These are phyloP conservation scores for Phytopythium vexans DNA, from an alignment of 352 stramenopile genomes.

Conservation along the genomic window DNA sequence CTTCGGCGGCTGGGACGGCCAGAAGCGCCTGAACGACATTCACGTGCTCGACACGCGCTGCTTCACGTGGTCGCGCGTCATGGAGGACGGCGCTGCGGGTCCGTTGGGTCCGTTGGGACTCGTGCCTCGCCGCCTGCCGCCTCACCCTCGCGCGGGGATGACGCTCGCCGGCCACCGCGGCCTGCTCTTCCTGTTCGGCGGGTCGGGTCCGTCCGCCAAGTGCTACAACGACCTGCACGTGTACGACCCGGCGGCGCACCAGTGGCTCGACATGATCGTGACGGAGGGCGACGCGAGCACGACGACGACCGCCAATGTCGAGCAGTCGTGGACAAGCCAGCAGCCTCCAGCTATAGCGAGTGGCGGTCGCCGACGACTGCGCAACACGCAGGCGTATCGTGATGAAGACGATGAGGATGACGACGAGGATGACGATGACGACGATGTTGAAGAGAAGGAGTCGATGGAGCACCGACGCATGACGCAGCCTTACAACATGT, in stretches of 20 bases:
- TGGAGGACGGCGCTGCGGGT: too few species aligned
- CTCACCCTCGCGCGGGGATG: conserved; percentile 92
- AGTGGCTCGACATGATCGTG: conserved; percentile 68
- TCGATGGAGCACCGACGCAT: conserved; percentile 1
- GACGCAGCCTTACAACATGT: conserved; percentile 1
- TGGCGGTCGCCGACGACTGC: conserved; percentile 10
- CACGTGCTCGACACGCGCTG: conserved; percentile 92
- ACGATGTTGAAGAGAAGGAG: conserved; percentile 20
- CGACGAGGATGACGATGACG: conserved; percentile 17
- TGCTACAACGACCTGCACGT: conserved; percentile 97
- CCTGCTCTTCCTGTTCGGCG: conserved; percentile 94
- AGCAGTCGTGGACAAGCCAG: not conserved
- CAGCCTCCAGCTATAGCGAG: not conserved
- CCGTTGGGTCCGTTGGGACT: conserved; percentile 7
- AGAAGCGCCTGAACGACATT: conserved; percentile 94
- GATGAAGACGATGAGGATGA: conserved; percentile 49
- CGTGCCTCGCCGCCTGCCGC: conserved; percentile 42
- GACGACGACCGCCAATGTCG: not conserved
- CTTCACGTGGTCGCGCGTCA: conserved; percentile 84
- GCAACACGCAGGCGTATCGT: conserved; percentile 23
- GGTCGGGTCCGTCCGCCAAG: conserved; percentile 89
- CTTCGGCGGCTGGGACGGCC: conserved; percentile 95
- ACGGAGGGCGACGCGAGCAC: conserved; percentile 6
- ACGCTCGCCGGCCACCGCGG: conserved; percentile 92
- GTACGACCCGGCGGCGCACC: conserved; percentile 64